Base-by-base conservation (phyloP, 2,329 filamentous ascomycete genomes). In the Colletotrichum camelliae region DNA sequence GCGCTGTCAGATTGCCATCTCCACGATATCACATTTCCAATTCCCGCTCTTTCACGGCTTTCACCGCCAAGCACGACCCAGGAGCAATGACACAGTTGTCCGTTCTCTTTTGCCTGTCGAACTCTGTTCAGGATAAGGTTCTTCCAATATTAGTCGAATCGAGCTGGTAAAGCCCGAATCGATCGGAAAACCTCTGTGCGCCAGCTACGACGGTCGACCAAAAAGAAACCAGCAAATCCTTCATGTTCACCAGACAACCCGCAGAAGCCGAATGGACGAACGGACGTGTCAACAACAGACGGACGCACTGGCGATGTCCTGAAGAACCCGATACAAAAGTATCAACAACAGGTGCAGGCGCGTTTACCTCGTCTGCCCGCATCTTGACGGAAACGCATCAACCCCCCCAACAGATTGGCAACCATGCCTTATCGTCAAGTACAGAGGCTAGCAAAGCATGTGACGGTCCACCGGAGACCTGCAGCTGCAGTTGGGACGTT, bases 1-100 rank as follows among this genome's bases (percentile, higher is more conserved):
- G 37, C 27, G n/a, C 57, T 33, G 15, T 27, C 35, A 58, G 21
- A 57, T 55, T 48, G 18, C 57, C 62, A 73, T 75, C 39, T 62
- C 21, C 64, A 37, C 37, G 64, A 73, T 31, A 75, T 73, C 64
- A 58, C 29, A 73, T 73, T 68, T 73, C 35, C 58, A 12, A 48
- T 68, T 70, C 70, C 73, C 35, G 70, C 29, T 75, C 48, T 48
- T n/a, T 48, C 18, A 55, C 27, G 55, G 37, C 35, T 27, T 43
- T 62, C 15, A 27, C 10, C 52, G 62, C 15, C 69, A 58, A 13
- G 21, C 52, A 60, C 27, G 21, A 58, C 27, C 31, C 27, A 21
- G 37, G 13, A 43, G 33, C 43, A 60, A 74, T 27, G 29, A 35
- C 37, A 62, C 67, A 24, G 27, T 13, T 37, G 16, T 60, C 31